Conservation (phyloP, 208 protist species). For the Zelonia costaricensis region DNA sequence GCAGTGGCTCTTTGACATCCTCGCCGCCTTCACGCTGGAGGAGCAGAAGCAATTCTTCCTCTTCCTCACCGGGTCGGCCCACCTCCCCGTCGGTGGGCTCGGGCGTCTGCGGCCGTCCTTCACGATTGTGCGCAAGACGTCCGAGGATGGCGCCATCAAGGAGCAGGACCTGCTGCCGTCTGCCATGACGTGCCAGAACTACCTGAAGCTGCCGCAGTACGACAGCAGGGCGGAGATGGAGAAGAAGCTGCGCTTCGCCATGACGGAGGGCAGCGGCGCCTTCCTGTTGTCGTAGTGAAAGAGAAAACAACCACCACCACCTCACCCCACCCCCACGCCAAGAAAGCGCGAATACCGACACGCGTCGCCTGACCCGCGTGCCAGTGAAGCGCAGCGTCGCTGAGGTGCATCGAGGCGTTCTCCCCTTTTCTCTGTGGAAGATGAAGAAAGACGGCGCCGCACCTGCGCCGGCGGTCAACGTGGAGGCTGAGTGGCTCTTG, state of each 20-base stretch:
- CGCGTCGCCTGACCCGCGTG: too few relatives aligned
- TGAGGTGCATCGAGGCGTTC: too few relatives aligned
- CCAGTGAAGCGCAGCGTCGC: too few relatives aligned
- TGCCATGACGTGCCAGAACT: constrained; percentile 95
- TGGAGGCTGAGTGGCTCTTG: too few relatives aligned
- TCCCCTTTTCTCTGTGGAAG: too few relatives aligned
- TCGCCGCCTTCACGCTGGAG: constrained; percentile 64
- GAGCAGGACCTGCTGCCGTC: constrained; percentile 84
- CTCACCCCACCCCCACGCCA: too few relatives aligned
- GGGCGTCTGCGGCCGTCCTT: constrained; percentile 71
- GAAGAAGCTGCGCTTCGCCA: constrained; percentile 83
- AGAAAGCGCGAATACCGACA: too few relatives aligned
- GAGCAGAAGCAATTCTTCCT: constrained; percentile 84
- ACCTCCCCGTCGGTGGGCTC: constrained; percentile 85
- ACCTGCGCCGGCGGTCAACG: too few relatives aligned
- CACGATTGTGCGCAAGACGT: constrained; percentile 90
- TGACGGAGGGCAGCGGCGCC: constrained; percentile 78
- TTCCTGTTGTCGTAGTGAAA: constrained; percentile 91
- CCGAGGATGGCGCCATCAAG: constrained; percentile 48
- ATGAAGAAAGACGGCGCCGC: too few relatives aligned
- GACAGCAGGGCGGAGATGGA: constrained; percentile 82
- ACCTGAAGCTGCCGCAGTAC: constrained; percentile 93
- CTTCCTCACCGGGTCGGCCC: constrained; percentile 88
- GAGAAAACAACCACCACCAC: too few relatives aligned
- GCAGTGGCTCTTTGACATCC: constrained; percentile 86